phyloP scores from a whole-genome alignment of 352 stramenopile genomes.

The Phytophthora pistaciae region DNA sequence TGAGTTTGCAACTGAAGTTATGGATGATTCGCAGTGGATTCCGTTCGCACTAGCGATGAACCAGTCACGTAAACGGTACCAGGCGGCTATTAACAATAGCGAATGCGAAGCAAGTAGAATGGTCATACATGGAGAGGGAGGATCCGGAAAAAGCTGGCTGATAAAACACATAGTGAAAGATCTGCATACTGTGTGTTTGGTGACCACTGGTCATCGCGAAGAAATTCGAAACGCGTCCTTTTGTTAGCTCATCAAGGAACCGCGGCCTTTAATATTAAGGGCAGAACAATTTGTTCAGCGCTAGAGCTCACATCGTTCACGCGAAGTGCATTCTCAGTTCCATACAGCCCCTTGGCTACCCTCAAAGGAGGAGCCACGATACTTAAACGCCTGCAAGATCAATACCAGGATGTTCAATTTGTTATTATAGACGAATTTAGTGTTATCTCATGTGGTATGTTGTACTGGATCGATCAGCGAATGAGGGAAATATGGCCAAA shows the following conservation, averaged over 20 bases:
- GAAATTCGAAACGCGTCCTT: not conserved
- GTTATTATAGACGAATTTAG: slow-evolving; percentile 17
- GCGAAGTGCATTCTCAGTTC: slow-evolving; percentile 5
- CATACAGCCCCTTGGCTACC: not conserved
- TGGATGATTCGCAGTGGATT: slow-evolving; percentile 10
- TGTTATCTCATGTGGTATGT: slow-evolving; percentile 5
- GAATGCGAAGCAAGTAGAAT: not conserved
- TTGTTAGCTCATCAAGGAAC: slow-evolving; percentile 18
- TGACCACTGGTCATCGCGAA: not conserved
- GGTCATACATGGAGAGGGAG: slow-evolving; percentile 7
- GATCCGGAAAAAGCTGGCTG: slow-evolving; percentile 1
- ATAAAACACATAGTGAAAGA: slow-evolving; percentile 18
- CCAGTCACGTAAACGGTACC: not conserved
- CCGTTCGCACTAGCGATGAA: not conserved
- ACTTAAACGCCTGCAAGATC: slow-evolving; percentile 3
- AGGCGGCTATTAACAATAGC: not conserved
- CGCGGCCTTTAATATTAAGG: slow-evolving; percentile 15
- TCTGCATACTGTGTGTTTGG: slow-evolving; percentile 7
- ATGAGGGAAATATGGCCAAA: slow-evolving; percentile 4
- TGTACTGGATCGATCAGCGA: slow-evolving; percentile 2
- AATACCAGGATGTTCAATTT: not conserved
- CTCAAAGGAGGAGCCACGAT: not conserved
- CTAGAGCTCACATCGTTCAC: slow-evolving; percentile 7
- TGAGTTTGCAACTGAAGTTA: not conserved
- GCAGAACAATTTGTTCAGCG: not conserved